phyloP scores from a whole-genome alignment of 441 rosid genomes.

The Eugenia klotzschiana region DNA sequence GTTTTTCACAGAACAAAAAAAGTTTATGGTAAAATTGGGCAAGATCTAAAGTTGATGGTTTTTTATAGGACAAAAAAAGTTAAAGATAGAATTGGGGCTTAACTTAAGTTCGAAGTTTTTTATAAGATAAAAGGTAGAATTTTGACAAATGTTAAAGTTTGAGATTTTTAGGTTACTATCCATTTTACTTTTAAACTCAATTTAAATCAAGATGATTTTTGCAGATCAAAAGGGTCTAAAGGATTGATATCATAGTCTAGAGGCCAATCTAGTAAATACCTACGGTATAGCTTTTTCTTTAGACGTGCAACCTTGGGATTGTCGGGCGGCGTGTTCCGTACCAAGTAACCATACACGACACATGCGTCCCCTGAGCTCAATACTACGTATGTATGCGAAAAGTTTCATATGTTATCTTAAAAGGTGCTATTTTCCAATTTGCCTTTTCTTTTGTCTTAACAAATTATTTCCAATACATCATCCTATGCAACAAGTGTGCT shows the following conservation, averaged over 20 bases:
- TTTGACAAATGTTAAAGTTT: no score
- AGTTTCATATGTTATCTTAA: not conserved
- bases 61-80: no score
- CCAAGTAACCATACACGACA: no score
- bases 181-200: no score
- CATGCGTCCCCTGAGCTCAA: not conserved
- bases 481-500: fast-evolving
- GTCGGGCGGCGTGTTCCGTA: fast-evolving
- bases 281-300: not conserved
- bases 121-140: no score
- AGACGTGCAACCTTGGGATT: not conserved
- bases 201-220: not conserved
- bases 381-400: fast-evolving
- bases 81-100: no score
- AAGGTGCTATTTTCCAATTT: not conserved
- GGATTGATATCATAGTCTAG: no score
- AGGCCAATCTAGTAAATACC: not conserved
- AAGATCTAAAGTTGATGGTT: no score
- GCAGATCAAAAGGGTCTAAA: not conserved
- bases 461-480: not conserved
- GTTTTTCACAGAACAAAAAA: no score
- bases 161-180: no score
- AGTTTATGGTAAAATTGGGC: no score
- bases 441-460: not conserved
- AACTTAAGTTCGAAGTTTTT: no score